These are phyloP conservation scores for Jatropha multifida DNA, from an alignment of 441 rosid genomes.

Conservation along the genomic window DNA sequence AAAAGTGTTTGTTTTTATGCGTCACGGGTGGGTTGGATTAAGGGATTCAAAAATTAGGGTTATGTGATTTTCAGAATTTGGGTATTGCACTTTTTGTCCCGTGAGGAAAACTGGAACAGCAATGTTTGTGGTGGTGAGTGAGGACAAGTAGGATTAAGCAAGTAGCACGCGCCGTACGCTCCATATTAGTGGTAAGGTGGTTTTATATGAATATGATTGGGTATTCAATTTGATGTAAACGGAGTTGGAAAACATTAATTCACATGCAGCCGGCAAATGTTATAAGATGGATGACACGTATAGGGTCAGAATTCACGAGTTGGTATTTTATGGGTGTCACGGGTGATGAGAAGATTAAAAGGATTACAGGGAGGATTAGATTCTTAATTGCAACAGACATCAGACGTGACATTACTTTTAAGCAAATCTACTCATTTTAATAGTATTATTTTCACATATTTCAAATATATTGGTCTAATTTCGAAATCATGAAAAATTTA, in stretches of 20 bases:
- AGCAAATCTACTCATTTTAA: no score
- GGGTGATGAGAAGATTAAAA: conserved; percentile 1
- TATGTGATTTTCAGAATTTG: background rate
- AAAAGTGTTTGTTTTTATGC: conserved; percentile 2
- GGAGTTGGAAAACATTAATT: background rate
- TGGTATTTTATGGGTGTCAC: conserved; percentile 10
- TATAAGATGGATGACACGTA: background rate
- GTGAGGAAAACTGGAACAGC: background rate
- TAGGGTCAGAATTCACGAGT: conserved; percentile 5
- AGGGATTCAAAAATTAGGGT: background rate
- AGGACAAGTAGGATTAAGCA: conserved; percentile 7
- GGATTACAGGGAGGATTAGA: background rate
- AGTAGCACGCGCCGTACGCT: background rate
- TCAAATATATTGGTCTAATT: no score
- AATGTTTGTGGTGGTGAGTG: conserved; percentile 2
- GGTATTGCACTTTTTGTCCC: background rate
- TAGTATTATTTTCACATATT: no score
- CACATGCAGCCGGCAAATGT: conserved; percentile 1
- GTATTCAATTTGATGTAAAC: background rate
- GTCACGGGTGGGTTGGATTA: conserved; percentile 42
- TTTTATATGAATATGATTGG: background rate
- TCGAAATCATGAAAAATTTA: no score
- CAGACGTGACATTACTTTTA: background rate
- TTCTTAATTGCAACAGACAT: background rate
- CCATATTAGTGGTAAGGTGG: background rate